phyloP scores from a whole-genome alignment of 768 basidiomycete species.

The Cystobasidium onofrii region DNA sequence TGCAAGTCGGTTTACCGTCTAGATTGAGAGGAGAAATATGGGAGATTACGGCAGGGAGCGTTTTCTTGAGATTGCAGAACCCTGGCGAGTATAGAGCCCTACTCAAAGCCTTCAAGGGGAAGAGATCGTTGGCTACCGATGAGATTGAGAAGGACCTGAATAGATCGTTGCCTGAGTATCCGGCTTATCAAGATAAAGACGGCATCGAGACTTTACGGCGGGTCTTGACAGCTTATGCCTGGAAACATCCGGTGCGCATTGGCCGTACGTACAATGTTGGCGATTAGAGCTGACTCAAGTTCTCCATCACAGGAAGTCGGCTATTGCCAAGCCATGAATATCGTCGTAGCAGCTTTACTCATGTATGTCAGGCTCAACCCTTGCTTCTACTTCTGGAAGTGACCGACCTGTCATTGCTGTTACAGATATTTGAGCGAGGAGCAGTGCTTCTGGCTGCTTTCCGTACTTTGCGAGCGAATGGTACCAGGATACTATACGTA shows the following conservation, averaged over 20 bases:
- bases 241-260: constrained; percentile 64
- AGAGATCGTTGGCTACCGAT: constrained; percentile 78
- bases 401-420: background rate
- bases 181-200: constrained; percentile 82
- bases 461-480: constrained; percentile 86
- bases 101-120: constrained; percentile 66
- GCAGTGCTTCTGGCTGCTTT: constrained; percentile 93
- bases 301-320: constrained; percentile 55
- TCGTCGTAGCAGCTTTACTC: constrained; percentile 86
- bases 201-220: constrained; percentile 76
- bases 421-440: constrained; percentile 98
- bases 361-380: constrained; percentile 69
- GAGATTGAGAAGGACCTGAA: constrained; percentile 99
- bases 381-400: too few species aligned
- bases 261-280: background rate
- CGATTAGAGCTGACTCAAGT: background rate
- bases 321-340: constrained; percentile 99
- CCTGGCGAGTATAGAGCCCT: constrained; percentile 72
- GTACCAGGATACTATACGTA: constrained; percentile 96
- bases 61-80: constrained; percentile 78
- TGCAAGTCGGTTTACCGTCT: constrained; percentile 93
- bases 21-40: constrained; percentile 92
- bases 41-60: constrained; percentile 90
- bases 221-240: constrained; percentile 89
- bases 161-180: constrained; percentile 81